These are phyloP conservation scores for Penicillium sp. DNA, from an alignment of 2,329 filamentous ascomycete genomes.

Conservation along the genomic window DNA sequence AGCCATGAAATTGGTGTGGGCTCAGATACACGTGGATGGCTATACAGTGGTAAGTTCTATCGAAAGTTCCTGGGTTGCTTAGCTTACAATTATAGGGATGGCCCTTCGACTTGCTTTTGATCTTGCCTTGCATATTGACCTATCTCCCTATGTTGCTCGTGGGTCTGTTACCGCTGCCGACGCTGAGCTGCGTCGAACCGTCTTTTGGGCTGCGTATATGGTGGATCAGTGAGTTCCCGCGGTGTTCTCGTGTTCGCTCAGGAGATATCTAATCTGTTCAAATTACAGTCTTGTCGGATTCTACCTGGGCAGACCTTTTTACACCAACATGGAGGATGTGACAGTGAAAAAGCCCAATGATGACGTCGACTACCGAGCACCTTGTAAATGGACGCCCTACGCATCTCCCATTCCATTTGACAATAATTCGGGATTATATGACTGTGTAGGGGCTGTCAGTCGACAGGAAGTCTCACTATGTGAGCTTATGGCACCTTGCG, in stretches of 20 bases:
- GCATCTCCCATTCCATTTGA: constrained; percentile 11
- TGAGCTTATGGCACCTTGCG: constrained; percentile 33
- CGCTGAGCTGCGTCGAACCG: constrained; percentile 31
- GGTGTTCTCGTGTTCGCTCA: too few species aligned
- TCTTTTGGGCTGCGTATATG: constrained; percentile 41
- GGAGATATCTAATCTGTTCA: not conserved
- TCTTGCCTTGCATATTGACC: constrained; percentile 35
- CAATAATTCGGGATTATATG: not conserved
- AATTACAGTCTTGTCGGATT: constrained; percentile 33
- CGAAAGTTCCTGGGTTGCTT: not conserved
- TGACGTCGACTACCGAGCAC: not conserved
- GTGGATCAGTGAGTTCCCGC: constrained; percentile 26
- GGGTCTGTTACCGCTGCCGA: constrained; percentile 17
- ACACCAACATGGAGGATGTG: constrained; percentile 37
- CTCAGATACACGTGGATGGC: constrained; percentile 44
- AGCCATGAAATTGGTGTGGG: constrained; percentile 40
- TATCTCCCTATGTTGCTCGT: constrained; percentile 17
- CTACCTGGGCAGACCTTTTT: constrained; percentile 39
- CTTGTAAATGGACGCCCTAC: constrained; percentile 25
- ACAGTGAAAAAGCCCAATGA: constrained; percentile 33
- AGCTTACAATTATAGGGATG: constrained; percentile 29
- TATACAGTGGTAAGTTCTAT: constrained; percentile 39
- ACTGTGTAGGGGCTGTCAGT: constrained; percentile 9
- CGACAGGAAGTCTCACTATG: constrained; percentile 28
- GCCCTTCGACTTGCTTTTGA: constrained; percentile 39